Percentiles rank a stretch among this genome's conserved stretches.
These are phyloP conservation scores for Gnomoniopsis smithogilvyi DNA, from an alignment of 2,329 filamentous ascomycete species.

Conservation along the genomic window DNA sequence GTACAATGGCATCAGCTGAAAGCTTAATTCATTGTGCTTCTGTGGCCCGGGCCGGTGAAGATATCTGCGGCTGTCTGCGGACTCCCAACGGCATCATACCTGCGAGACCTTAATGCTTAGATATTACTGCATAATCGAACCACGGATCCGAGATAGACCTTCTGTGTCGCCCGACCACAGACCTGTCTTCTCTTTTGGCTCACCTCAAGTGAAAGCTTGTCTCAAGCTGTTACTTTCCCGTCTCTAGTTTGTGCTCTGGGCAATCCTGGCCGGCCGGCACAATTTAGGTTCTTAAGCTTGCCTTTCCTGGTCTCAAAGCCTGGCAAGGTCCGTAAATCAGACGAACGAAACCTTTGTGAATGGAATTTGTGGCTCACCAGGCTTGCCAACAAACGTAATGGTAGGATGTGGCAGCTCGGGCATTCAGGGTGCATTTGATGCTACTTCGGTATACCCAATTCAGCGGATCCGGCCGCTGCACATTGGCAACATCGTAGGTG, in stretches of 20 bases:
- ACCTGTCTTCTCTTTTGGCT: background rate
- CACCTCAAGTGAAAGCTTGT: background rate
- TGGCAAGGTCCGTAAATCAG: background rate
- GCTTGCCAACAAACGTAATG: background rate
- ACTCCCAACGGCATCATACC: too few species aligned
- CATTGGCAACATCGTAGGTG: background rate
- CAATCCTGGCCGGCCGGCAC: too few species aligned
- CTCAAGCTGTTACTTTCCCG: background rate
- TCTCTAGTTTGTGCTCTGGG: background rate
- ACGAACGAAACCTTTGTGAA: background rate
- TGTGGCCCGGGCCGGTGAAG: background rate
- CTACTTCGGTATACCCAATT: background rate
- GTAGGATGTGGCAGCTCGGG: background rate
- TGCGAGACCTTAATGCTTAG: background rate
- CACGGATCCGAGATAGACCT: background rate
- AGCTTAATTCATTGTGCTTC: too few species aligned
- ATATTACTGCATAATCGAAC: background rate
- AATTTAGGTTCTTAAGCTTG: too few species aligned
- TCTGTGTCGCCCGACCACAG: background rate
- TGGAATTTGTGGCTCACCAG: too few species aligned
- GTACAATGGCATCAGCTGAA: too few species aligned
- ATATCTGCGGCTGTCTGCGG: too few species aligned
- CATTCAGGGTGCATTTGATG: background rate
- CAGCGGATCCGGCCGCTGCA: background rate
- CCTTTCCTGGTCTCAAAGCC: too few species aligned